Conservation (phyloP, 2,329 filamentous ascomycete genomes). For the Beauveria brongniartii region DNA sequence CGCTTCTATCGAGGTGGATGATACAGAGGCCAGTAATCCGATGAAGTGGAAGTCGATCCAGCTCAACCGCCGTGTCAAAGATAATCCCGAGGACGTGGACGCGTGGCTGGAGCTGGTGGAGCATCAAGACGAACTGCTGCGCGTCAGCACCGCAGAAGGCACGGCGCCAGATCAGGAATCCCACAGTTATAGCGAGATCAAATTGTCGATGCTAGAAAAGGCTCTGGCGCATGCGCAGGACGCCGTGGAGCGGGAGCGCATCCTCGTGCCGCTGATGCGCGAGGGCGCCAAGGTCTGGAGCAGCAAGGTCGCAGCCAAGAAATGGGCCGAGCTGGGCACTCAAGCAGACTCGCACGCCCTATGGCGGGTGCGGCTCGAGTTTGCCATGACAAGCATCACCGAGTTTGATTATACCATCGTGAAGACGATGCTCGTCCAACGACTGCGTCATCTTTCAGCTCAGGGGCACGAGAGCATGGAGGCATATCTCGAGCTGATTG, state of each 20-base stretch:
- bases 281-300: slow-evolving; percentile 73
- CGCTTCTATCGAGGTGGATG: slow-evolving; percentile 27
- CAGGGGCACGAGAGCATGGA: background rate
- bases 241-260: slow-evolving; percentile 42
- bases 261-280: slow-evolving; percentile 62
- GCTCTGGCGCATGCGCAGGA: slow-evolving; percentile 52
- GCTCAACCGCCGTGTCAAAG: slow-evolving; percentile 55
- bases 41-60: slow-evolving; percentile 49
- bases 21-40: slow-evolving; percentile 31
- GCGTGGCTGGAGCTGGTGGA: slow-evolving; percentile 73
- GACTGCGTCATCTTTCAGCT: slow-evolving; percentile 25
- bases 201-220: slow-evolving; percentile 70
- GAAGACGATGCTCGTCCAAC: slow-evolving; percentile 50
- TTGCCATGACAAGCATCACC: slow-evolving; percentile 59
- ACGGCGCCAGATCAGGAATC: slow-evolving; percentile 50
- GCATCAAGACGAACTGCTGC: slow-evolving; percentile 65
- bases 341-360: slow-evolving; percentile 40
- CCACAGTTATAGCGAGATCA: slow-evolving; percentile 67
- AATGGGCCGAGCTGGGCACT: slow-evolving; percentile 49
- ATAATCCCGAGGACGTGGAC: slow-evolving; percentile 57
- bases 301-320: slow-evolving; percentile 46
- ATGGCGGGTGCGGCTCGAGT: slow-evolving; percentile 68
- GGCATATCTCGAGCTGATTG: slow-evolving; percentile 35
- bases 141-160: slow-evolving; percentile 34
- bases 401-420: slow-evolving; percentile 62